Evolutionary conservation across 352 stramenopile species (phyloP).

Genomic region (Aphanomyces astaci): DNA sequence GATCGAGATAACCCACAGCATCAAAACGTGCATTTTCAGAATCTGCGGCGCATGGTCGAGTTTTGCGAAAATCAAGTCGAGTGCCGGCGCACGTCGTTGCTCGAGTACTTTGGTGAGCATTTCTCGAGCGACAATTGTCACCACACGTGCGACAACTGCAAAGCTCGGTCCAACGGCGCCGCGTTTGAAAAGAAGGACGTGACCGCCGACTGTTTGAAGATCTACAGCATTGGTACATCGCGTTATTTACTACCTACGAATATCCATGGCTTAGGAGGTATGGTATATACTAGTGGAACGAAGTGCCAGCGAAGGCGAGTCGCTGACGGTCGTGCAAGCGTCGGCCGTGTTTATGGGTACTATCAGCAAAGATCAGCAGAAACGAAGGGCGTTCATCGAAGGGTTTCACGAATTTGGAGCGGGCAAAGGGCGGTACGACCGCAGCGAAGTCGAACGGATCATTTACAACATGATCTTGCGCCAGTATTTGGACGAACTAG

Average conservation of each 20-base stretch:
- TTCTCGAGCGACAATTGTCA: constrained; percentile 66
- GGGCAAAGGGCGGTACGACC: constrained; percentile 61
- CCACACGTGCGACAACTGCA: constrained; percentile 83
- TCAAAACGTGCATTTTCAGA: constrained; percentile 71
- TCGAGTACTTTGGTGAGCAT: constrained; percentile 87
- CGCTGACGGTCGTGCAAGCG: constrained; percentile 62
- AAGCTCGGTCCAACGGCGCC: constrained; percentile 57
- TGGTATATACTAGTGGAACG: constrained; percentile 38
- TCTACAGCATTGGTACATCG: constrained; percentile 51
- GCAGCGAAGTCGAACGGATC: constrained; percentile 75
- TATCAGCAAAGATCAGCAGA: constrained; percentile 57
- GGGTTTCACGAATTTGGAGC: constrained; percentile 51
- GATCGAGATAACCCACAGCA: constrained; percentile 72
- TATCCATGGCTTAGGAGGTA: not conserved
- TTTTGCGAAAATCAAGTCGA: constrained; percentile 85
- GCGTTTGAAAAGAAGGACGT: constrained; percentile 69
- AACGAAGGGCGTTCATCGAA: constrained; percentile 54
- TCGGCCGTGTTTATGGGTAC: constrained; percentile 64
- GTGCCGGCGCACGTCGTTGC: constrained; percentile 66
- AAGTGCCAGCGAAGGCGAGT: constrained; percentile 50
- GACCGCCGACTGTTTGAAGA: constrained; percentile 52
- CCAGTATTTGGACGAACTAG: constrained; percentile 69
- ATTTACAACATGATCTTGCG: constrained; percentile 84
- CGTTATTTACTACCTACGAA: constrained; percentile 22
- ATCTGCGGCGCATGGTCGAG: constrained; percentile 75